phyloP scores from a whole-genome alignment of 2,329 filamentous ascomycete species.

The Fusarium lateritium region DNA sequence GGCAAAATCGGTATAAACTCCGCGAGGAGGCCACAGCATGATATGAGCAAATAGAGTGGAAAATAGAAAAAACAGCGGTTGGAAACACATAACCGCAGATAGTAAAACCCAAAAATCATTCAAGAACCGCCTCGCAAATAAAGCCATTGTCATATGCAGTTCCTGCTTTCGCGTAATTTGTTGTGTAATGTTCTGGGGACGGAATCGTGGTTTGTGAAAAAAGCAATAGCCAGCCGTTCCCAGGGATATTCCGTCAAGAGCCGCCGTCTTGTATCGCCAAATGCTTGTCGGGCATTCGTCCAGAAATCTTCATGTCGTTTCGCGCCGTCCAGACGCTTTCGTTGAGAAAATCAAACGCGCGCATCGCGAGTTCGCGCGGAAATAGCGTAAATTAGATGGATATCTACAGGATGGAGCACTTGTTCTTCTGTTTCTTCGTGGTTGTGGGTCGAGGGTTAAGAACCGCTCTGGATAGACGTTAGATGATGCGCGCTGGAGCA shows the following conservation, averaged over 20 bases:
- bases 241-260: slow-evolving; percentile 45
- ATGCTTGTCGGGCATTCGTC: slow-evolving; percentile 42
- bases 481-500: slow-evolving; percentile 12
- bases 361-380: slow-evolving; percentile 11
- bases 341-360: slow-evolving; percentile 39
- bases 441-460: slow-evolving; percentile 74
- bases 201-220: slow-evolving; percentile 24
- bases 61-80: slow-evolving; percentile 39
- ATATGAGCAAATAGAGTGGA: slow-evolving; percentile 42
- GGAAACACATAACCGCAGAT: slow-evolving; percentile 40
- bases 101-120: slow-evolving; percentile 49
- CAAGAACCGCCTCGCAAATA: slow-evolving; percentile 51
- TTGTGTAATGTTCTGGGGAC: slow-evolving; percentile 27
- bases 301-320: slow-evolving; percentile 47
- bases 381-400: slow-evolving; percentile 29
- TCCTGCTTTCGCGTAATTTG: slow-evolving; percentile 31
- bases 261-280: slow-evolving; percentile 49
- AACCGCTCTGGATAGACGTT: slow-evolving; percentile 71
- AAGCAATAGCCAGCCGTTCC: slow-evolving; percentile 32
- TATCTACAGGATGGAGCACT: slow-evolving; percentile 78
- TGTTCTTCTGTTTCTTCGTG: slow-evolving; percentile 73
- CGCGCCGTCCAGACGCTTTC: slow-evolving; percentile 45
- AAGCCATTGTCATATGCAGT: slow-evolving; percentile 49
- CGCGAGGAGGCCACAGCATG: slow-evolving; percentile 45
- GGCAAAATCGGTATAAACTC: slow-evolving; percentile 49